Evolutionary conservation across 345 rosid species (phyloP), one percentile per base, ranked within the genome.

Genomic region (Turnera subulata): DNA sequence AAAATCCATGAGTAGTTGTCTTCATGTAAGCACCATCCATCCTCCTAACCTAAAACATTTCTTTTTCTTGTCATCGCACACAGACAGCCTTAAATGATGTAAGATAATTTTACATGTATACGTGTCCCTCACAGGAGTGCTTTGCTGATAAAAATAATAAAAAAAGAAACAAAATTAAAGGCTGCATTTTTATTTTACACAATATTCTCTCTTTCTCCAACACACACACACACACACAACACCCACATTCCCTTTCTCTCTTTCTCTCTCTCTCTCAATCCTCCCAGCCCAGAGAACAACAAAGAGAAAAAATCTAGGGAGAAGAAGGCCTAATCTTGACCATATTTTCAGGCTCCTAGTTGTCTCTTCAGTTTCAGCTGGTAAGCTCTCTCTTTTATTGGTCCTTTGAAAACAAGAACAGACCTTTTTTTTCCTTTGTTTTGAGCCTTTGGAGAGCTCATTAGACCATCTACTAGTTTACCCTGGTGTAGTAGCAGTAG

Each of bases 51-150:
- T 47, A 21, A 40, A 46, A 46, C 14, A 12, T 11, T 9, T 23
- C 42, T 20, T 16, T 19, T 29, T 59, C 40, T 16, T 9, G 32
- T 51, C n/a, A 21, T 37, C 53, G 7, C 50, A 19, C 68, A 23
- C 68, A 59, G 53, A 56, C 54, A 44, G 55, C 73, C 47, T 65
- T 67, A 55, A 67, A 54, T 70, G 72, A 67, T 69, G 67, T 26
- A 35, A 68, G 62, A 71, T 64, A 45, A 68, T 75, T n/a, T n/a
- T 56, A 46, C 76, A 64, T 63, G 74, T 44, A 65, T 66, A 78
- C 78, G 84, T 83, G 89, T 76, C 89, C 59, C 49, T 1, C 25
- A 12, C 20, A 2, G 14, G 12, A 10, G 11, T 21, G n/a, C 9
- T 48, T 13, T 22, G 10, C 21, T 22, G 29, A 9, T 23, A 8